These are phyloP conservation scores for Claviceps cyperi DNA, from an alignment of 2,329 filamentous ascomycete genomes.

Conservation along the genomic window DNA sequence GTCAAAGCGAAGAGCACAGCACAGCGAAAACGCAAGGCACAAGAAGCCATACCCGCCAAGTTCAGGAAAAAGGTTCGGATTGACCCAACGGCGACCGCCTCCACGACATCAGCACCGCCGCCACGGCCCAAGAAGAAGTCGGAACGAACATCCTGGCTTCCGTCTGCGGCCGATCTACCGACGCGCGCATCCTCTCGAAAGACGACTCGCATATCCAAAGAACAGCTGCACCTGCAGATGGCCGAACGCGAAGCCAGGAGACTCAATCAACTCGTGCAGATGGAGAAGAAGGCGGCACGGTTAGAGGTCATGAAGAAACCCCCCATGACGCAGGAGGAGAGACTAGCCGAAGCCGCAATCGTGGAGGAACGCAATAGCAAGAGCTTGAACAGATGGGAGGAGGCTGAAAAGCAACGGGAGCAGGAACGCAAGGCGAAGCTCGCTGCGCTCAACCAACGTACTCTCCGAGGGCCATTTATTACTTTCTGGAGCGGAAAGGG, in stretches of 20 bases:
- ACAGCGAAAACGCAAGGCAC: slow-evolving; percentile 66
- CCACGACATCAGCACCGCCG: slow-evolving; percentile 25
- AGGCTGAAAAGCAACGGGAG: slow-evolving; percentile 76
- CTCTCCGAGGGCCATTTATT: slow-evolving; percentile 76
- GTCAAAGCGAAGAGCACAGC: slow-evolving; percentile 53
- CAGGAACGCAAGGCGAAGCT: slow-evolving; percentile 72
- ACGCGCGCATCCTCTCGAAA: slow-evolving; percentile 43
- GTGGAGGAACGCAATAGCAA: slow-evolving; percentile 80
- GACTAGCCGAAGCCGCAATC: slow-evolving; percentile 65
- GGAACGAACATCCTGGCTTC: slow-evolving; percentile 44
- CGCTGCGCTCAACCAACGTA: slow-evolving; percentile 75
- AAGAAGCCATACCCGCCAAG: slow-evolving; percentile 56
- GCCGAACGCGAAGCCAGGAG: slow-evolving; percentile 56
- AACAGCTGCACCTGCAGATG: slow-evolving; percentile 55
- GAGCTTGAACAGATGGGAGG: slow-evolving; percentile 87
- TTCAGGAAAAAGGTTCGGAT: slow-evolving; percentile 68
- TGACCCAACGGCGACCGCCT: slow-evolving; percentile 30
- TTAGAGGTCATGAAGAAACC: slow-evolving; percentile 63
- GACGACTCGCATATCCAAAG: slow-evolving; percentile 45
- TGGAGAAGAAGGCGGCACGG: slow-evolving; percentile 54
- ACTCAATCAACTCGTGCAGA: slow-evolving; percentile 52
- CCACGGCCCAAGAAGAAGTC: slow-evolving; percentile 45
- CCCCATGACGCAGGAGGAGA: slow-evolving; percentile 74
- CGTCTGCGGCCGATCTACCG: slow-evolving; percentile 37
- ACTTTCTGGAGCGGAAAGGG: slow-evolving; percentile 90